Evolutionary conservation across 2,329 filamentous ascomycete species (phyloP), one percentile per base, ranked within the genome.

Genomic region (Akanthomyces lecanii): DNA sequence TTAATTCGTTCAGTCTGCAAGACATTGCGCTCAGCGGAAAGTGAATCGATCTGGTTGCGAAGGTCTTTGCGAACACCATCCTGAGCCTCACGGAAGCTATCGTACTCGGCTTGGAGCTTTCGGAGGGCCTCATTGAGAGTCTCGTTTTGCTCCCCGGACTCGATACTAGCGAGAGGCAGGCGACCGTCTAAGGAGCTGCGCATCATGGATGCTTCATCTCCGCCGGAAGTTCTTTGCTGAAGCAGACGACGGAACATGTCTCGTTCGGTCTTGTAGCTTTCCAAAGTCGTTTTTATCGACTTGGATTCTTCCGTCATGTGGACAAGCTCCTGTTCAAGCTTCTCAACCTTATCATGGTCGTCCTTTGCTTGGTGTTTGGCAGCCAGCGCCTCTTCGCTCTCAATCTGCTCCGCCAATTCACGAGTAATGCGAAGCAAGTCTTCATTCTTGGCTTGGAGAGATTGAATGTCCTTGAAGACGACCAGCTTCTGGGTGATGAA

Each of bases 241-340:
- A 97, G 84, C 80, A 98, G 93, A 59, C 93, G 92, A 25, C 94
- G 88, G 87, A 97, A 98, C 86, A 97, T 97, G 73, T 99, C 94
- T 66, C 95, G 89, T 77, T 99, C 95, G 70, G 92, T 91, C 73
- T 95, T 92, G 74, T 96, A 97, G 74, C 91, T 96, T 78, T 97
- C 91, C 66, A 92, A 90, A 63, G 93, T 91, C 36, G 89, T 87
- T 50, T 89, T 86, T 67, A 97, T 88, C 14, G 90, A 90, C 68
- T 89, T 86, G 59, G 96, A 86, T 72, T 97, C 92, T 67, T 97
- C 94, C 64, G 91, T 87, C 74, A 94, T 74, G 56, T 89, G 87
- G 67, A 89, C 83, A 28, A 96, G 82, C 67, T 92, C 87, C 60
- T 88, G 85, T 66, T 91, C 83, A 38, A 95, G 78, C 52, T 83